Conservation (phyloP, 1,284 basidiomycete species). For the Ganoderma leucocontextum region DNA sequence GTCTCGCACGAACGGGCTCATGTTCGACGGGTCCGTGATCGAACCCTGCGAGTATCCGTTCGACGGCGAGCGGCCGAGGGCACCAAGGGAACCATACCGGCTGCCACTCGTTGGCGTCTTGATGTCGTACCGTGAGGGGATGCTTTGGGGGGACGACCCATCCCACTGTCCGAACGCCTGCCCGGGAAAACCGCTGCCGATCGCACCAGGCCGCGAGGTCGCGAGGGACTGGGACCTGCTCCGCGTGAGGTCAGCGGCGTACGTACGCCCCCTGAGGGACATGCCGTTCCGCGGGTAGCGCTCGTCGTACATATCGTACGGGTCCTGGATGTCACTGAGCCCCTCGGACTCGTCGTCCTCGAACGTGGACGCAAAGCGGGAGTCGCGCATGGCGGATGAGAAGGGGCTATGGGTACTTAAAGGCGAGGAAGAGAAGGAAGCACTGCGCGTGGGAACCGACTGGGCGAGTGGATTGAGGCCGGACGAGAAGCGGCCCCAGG, state of each 20-base stretch:
- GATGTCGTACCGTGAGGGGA: constrained; percentile 65
- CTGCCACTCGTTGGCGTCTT: constrained; percentile 63
- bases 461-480: constrained; percentile 49
- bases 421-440: constrained; percentile 63
- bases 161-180: constrained; percentile 56
- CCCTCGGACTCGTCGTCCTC: constrained; percentile 78
- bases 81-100: constrained; percentile 71
- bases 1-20: constrained; percentile 82
- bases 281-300: constrained; percentile 51
- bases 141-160: constrained; percentile 61
- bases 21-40: constrained; percentile 73
- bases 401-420: constrained; percentile 60
- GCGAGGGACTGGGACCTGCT: constrained; percentile 82
- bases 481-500: constrained; percentile 50
- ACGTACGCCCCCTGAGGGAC: constrained; percentile 59
- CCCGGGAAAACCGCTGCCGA: constrained; percentile 51
- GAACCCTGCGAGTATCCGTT: constrained; percentile 59
- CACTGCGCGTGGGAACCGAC: constrained; percentile 65
- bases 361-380: constrained; percentile 69
- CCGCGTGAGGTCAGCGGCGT: constrained; percentile 65
- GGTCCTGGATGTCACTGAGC: constrained; percentile 52
- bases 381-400: constrained; percentile 68
- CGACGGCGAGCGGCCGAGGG: constrained; percentile 60
- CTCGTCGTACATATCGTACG: constrained; percentile 56
- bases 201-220: constrained; percentile 58